Evolutionary conservation across 257 asterid genomes (phyloP).

Genomic region (Mitragyna speciosa): DNA sequence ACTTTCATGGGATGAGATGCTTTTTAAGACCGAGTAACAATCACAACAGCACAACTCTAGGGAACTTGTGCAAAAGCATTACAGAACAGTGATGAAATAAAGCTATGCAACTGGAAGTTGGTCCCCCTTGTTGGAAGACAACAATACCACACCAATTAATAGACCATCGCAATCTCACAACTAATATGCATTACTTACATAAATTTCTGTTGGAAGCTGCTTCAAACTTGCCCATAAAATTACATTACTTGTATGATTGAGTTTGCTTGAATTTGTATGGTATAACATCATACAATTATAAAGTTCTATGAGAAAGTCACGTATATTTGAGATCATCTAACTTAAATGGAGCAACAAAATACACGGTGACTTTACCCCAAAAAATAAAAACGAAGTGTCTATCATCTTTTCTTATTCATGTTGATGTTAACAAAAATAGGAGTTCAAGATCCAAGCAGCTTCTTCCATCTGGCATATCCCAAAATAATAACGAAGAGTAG

Average conservation of each 20-base stretch:
- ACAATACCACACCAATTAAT: neutral
- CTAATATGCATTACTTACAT: neutral
- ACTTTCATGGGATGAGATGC: neutral
- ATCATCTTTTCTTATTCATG: neutral
- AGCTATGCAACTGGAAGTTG: neutral
- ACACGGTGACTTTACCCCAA: neutral
- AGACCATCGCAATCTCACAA: constrained; percentile 5
- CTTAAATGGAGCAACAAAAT: neutral
- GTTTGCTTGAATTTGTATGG: neutral
- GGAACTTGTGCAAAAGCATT: neutral
- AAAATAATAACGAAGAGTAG: constrained; percentile 55
- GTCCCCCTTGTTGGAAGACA: constrained; percentile 3
- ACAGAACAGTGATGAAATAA: too few relatives aligned
- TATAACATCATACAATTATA: neutral
- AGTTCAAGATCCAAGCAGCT: constrained; percentile 71
- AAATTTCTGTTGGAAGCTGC: neutral
- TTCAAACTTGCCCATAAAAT: neutral
- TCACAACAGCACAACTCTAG: neutral
- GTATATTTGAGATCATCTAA: neutral
- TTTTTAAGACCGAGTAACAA: neutral
- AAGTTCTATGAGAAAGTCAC: neutral
- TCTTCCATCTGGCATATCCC: constrained; percentile 87
- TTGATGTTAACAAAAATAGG: constrained; percentile 3
- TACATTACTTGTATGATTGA: neutral
- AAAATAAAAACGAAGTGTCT: neutral